Conservation (phyloP, 164 flowering plant species). For the Stephania yunnanensis region DNA sequence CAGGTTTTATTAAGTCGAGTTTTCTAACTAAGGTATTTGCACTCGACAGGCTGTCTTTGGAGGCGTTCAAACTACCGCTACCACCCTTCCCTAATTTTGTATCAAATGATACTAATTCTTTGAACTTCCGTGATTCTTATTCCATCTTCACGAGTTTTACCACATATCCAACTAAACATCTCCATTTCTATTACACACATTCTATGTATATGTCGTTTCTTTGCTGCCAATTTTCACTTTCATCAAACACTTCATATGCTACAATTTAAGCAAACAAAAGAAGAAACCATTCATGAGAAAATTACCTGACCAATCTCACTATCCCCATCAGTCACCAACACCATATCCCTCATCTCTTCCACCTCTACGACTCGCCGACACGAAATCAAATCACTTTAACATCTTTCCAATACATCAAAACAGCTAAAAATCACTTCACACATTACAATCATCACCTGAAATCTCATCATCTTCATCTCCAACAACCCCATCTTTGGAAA, state of each 20-base stretch:
- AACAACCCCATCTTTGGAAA: constrained; percentile 53
- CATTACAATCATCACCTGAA: constrained; percentile 31
- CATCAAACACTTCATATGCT: not conserved
- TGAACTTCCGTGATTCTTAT: too few relatives aligned
- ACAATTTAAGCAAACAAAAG: not conserved
- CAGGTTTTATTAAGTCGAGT: too few relatives aligned
- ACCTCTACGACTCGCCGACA: constrained; percentile 28
- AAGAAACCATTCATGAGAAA: not conserved
- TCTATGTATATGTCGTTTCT: too few relatives aligned
- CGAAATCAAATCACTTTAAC: not conserved
- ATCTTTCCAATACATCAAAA: not conserved
- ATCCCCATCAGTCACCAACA: constrained; percentile 89
- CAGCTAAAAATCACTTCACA: not conserved
- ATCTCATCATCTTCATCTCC: constrained; percentile 44
- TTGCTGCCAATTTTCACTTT: too few relatives aligned
- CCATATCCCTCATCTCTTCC: constrained; percentile 73
- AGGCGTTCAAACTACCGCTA: too few relatives aligned
- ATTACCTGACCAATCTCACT: constrained; percentile 89
- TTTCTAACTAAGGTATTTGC: too few relatives aligned
- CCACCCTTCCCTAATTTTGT: too few relatives aligned
- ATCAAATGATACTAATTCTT: too few relatives aligned
- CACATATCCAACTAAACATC: too few relatives aligned
- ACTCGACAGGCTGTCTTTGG: too few relatives aligned
- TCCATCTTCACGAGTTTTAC: too few relatives aligned
- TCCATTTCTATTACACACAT: too few relatives aligned